Evolutionary conservation across 495 filamentous ascomycete genomes (phyloP), one percentile per base, ranked within the genome.

Genomic region (Lophiotrema nucula): DNA sequence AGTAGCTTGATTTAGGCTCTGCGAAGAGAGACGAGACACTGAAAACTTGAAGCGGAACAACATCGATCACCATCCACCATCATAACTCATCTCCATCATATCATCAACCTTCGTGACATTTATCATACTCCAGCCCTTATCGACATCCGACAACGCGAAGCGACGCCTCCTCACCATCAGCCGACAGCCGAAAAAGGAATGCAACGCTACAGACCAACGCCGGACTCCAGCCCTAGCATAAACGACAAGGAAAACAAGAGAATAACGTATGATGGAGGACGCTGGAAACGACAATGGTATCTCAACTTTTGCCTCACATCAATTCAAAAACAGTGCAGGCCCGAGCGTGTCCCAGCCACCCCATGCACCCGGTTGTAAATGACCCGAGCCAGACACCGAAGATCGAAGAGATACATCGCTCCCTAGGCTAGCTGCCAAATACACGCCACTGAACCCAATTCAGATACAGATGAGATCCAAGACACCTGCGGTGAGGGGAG

Each of bases 271-370:
- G 18, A 39, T 35, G 31, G 42, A 57, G n/a, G 53, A 48, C 31
- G 44, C 31, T 45, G 42, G 33, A 57, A 57, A 48, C 23, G 45
- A 41, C 49, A 47, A 49, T 57, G 53, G 53, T 57, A 57, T 57
- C 53, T 53, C 28, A 49, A 57, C 53, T 57, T 57, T 56, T 57
- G n/a, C 41, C 41, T 54, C n/a, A n/a, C n/a, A n/a, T n/a, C n/a
- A n/a, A n/a, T n/a, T 15, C 31, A 35, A 35, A 35, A 35, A 35
- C 8, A 8, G 8, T 35, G 31, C 31, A n/a, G n/a, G n/a, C n/a
- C n/a, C n/a, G 31, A 8, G 31, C 41, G 26, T 12, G 8, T 24
- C 33, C 53, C 23, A 56, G 10, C 53, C 53, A 27, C 41, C 53
- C 41, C 43, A 47, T 22, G 23, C 43, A 47, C 43, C 43, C 43